Evolutionary conservation across 192 early-diverging fungal genomes (phyloP), one percentile per base, ranked within the genome.

Genomic region (Coemansia guatemalensis): DNA sequence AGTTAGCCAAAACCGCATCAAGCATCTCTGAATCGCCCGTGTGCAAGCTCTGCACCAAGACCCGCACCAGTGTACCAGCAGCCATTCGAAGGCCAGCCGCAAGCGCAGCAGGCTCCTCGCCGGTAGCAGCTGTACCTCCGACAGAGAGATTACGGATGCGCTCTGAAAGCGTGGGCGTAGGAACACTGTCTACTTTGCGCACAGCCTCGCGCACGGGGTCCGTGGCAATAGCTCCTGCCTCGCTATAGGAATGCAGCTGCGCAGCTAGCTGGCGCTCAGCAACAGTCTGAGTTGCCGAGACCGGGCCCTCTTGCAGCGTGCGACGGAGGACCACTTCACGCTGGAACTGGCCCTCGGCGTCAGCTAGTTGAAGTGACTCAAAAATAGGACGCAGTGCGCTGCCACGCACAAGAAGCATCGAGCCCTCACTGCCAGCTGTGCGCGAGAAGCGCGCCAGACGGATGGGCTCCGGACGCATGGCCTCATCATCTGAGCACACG

Each of bases 1-100:
- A 58, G 66, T 75, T 81, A 49, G 48, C 48, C 64, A 81, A 49
- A 5, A 81, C 78, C 0, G 69, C 56, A 17, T 81, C 73, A 11
- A 81, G 63, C 51, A 81, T 64, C 32, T 41, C 51, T 12, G 26
- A 21, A 47, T 81, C 78, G 11, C 30, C 27, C 5, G 73, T 81
- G 53, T 81, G 78, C 65, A 81, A 68, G 29, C 61, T 60, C 51
- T 81, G 78, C 27, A 81, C 73, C 11, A 81, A 66, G 20, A 81
- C 78, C 18, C 78, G 73, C 22, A 81, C 69, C 12, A 81, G 78
- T 11, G 78, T 72, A 32, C 69, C 69, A 1, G 73, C 73, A 0
- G 53, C 48, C 44, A 73, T 58, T 8, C 50, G 49, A 26, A 54
- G 27, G 4, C 35, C 50, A 1, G 41, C 59, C 4, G 41, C 33